Conservation (phyloP, 208 protist species). For the Strigomonas galati region DNA sequence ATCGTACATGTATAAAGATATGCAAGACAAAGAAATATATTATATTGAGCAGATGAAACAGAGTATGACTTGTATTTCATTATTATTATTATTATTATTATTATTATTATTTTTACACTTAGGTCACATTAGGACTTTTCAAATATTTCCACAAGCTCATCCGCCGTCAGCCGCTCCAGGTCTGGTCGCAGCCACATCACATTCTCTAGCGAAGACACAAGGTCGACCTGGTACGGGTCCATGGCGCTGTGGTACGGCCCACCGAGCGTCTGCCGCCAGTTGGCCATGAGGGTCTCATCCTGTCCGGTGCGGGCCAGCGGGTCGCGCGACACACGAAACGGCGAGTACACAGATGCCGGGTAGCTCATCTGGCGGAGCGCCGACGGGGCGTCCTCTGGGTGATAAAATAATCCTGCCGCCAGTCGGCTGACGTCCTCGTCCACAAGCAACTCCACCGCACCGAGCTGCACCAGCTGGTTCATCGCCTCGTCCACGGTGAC, state of each 20-base stretch:
- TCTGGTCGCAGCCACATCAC: not conserved
- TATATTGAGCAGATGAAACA: not conserved
- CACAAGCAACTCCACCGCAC: constrained; percentile 63
- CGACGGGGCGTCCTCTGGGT: constrained; percentile 36
- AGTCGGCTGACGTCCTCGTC: constrained; percentile 24
- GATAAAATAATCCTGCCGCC: constrained; percentile 36
- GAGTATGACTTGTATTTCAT: not conserved
- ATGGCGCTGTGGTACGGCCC: constrained; percentile 25
- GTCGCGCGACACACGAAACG: constrained; percentile 57
- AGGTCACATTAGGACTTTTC: too few species aligned
- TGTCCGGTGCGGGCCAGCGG: constrained; percentile 25
- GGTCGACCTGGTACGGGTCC: constrained; percentile 26
- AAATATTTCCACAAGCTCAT: not conserved
- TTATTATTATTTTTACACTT: too few species aligned
- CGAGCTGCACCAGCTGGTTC: constrained; percentile 54
- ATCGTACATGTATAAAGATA: too few species aligned
- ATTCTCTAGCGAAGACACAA: too few species aligned
- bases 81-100: too few species aligned
- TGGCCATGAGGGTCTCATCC: not conserved
- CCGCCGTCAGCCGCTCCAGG: not conserved
- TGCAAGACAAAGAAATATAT: constrained; percentile 23
- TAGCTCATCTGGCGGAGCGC: constrained; percentile 60
- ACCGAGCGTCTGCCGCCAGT: not conserved
- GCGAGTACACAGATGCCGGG: constrained; percentile 62
- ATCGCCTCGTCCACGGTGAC: constrained; percentile 39